Evolutionary conservation across 208 protist genomes (phyloP).

Genomic region (Zelonia costaricensis): DNA sequence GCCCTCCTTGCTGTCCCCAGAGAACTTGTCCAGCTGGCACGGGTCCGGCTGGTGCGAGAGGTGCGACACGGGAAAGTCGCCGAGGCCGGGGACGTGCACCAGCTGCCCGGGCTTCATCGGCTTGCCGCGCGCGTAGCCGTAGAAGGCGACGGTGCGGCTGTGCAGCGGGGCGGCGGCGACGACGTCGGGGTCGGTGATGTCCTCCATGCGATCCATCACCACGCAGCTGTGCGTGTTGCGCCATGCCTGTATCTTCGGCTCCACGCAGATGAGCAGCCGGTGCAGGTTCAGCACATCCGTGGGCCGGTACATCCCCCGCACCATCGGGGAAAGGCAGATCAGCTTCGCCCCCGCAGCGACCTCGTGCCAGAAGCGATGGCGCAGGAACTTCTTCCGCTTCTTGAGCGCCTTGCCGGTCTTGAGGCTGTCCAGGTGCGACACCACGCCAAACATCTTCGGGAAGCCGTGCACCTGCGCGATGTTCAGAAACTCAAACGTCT

Average conservation of each 20-base stretch:
- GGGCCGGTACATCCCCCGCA: constrained; percentile 97
- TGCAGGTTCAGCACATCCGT: constrained; percentile 98
- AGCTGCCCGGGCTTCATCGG: constrained; percentile 92
- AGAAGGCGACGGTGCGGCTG: constrained; percentile 93
- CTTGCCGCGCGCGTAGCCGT: constrained; percentile 98
- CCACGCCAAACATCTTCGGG: constrained; percentile 98
- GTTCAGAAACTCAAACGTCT: constrained; percentile 99
- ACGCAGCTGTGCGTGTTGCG: constrained; percentile 97
- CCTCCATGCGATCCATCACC: constrained; percentile 97
- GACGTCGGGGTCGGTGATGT: constrained; percentile 96
- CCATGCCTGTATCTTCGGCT: constrained; percentile 97
- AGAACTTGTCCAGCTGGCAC: constrained; percentile 80
- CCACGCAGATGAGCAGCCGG: constrained; percentile 96
- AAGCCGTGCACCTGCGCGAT: constrained; percentile 99
- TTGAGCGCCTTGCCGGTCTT: constrained; percentile 96
- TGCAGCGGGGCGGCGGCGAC: constrained; percentile 69
- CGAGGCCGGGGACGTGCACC: constrained; percentile 97
- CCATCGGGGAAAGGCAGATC: constrained; percentile 97
- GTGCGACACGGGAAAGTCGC: constrained; percentile 95
- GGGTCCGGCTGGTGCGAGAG: constrained; percentile 95
- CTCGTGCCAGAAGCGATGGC: constrained; percentile 95
- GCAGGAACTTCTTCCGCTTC: constrained; percentile 98
- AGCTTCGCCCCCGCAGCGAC: constrained; percentile 95
- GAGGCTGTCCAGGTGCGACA: constrained; percentile 99
- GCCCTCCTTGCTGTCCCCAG: constrained; percentile 23